Evolutionary conservation across 163 green algal species (phyloP).

Genomic region (Scenedesmus sp.): DNA sequence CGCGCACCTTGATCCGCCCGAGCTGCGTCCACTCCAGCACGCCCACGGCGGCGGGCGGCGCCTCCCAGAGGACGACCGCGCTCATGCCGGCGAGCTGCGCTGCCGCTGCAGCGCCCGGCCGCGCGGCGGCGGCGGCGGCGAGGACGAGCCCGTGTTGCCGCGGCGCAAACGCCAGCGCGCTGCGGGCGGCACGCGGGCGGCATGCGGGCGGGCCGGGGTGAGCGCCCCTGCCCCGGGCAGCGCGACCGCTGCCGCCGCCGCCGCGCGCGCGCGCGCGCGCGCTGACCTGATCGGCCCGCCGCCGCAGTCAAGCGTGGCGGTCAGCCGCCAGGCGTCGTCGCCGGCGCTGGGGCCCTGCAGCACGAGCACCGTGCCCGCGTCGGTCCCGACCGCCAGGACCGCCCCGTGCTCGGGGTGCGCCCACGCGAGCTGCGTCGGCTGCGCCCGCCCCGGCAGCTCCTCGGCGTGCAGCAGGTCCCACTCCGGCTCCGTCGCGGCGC

Average conservation of each 20-base stretch:
- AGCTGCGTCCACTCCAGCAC: conserved; percentile 48
- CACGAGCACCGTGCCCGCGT: conserved; percentile 47
- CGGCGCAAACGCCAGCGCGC: conserved; percentile 54
- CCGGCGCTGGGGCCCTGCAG: conserved; percentile 42
- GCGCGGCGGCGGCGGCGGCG: conserved; percentile 25
- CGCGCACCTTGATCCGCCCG: conserved; percentile 40
- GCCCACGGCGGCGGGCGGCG: conserved; percentile 29
- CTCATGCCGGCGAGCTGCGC: conserved; percentile 19
- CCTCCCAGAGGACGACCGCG: conserved; percentile 50
- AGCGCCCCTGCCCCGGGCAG: too few relatives aligned
- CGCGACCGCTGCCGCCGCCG: too few relatives aligned
- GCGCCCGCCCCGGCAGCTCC: conserved; percentile 36
- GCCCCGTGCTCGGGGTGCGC: conserved; percentile 54
- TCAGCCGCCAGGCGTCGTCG: background rate
- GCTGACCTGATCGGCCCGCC: conserved; percentile 13
- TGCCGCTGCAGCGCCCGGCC: background rate
- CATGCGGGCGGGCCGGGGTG: background rate
- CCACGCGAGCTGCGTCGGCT: conserved; percentile 46
- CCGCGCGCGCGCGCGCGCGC: too few relatives aligned
- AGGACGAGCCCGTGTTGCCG: conserved; percentile 55
- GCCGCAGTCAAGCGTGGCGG: background rate
- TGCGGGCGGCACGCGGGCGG: conserved; percentile 13
- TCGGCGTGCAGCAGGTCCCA: conserved; percentile 33
- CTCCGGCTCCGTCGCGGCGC: background rate
- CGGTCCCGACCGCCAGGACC: conserved; percentile 49